Evolutionary conservation across 139 green algal species (phyloP), one percentile per base, ranked within the genome.

Genomic region (Nannochloris sp.): DNA sequence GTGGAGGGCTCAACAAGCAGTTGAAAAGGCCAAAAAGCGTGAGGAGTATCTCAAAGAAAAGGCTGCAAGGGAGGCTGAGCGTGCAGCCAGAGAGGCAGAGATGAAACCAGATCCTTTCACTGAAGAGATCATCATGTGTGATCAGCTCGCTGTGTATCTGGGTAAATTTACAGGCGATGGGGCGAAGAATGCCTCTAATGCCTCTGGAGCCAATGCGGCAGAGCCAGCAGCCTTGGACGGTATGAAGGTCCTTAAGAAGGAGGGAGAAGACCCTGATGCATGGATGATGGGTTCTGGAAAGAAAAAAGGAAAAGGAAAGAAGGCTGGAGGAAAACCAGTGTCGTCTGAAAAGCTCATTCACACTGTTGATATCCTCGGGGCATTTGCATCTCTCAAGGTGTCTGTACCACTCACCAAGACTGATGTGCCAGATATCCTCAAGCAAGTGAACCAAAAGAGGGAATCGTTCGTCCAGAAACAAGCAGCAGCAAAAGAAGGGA

Each of bases 311-410:
- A 77, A 77, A 63, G 64, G 11, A 51, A 73, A 73, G 61, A 65
- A 30, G 46, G 63, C 65, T 45, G 56, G 49, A 56, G 13, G 29
- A 1, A 48, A 40, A 26, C 29, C 23, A 13, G 63, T 26, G 16
- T 29, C 49, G 25, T 33, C 23, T 23, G 48, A 50, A 11, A 69
- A 70, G 59, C 57, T 78, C 9, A 26, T 56, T 20, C 71, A 78
- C 64, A 61, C 43, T 44, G 48, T 78, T 44, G 71, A 78, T 60
- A 78, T 78, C 23, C 44, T 78, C 28, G 51, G 71, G 60, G 65
- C 71, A 4, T 78, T 78, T 61, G 55, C 51, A 40, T 28, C 30
- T 13, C 60, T 78, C 17, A 45, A 37, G 9, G 26, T 78, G 20
- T 45, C 55, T 53, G 71, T 78, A 46, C 57, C 68, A 12, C 53